Evolutionary conservation across 148 eudicot species (phyloP), one percentile per base, ranked within the genome.

Genomic region (Camellia sinensis): DNA sequence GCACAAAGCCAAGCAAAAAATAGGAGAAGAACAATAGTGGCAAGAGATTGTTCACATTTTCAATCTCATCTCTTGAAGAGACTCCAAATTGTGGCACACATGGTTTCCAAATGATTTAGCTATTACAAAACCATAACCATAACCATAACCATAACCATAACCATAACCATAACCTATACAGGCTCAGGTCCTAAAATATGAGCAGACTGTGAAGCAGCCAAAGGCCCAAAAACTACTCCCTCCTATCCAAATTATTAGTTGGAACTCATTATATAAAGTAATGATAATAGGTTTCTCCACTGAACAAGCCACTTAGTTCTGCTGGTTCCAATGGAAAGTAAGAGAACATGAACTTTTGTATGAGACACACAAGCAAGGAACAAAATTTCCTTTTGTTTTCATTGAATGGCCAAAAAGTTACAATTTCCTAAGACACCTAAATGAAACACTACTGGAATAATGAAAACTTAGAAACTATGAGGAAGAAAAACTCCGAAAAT

Each of bases 81-180:
- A 19, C 13, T 41, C 18, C 77, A 50, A 59, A 15, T 56, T 41
- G 19, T 14, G 62, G 62, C 57, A 19, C 22, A 9, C 44, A 21
- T 15, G 59, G 41, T 56, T 72, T 52, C 41, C n/a, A 50, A 50
- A 52, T 72, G 14, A 50, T 72, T 72, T 72, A 22, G 40, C 75
- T 21, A 72, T 50, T 7, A 11, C 60, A 50, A 3, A 19, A 13
- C 75, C 43, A 50, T 48, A 72, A 52, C 41, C 61, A 29, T 29
- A 29, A 29, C 37, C 60, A 50, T 3, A 19, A 13, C 75, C 43
- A 21, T 48, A 72, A 52, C 41, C 61, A 29, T 29, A 29, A 29
- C 37, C 60, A 50, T 3, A 19, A 13, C 75, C 43, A 21, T 48
- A 72, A 52, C 41, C 61, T 22, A 22, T 52, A 41, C 29, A 12